Conservation (phyloP, 192 early-diverging fungal genomes). For the Coemansia sp. region DNA sequence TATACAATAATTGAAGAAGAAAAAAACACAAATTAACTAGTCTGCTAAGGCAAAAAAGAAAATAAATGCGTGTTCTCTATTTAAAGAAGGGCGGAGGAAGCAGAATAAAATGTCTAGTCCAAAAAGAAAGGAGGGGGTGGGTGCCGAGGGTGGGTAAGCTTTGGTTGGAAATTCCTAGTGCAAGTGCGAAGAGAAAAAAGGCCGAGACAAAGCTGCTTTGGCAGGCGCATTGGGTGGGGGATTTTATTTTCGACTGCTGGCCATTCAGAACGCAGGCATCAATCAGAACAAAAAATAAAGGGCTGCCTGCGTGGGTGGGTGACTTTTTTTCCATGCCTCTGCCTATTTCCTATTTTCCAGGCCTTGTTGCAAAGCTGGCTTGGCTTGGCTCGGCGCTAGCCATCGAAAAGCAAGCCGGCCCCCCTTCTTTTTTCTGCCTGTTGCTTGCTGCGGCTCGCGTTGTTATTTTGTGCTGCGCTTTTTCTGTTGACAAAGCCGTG, state of each 20-base stretch:
- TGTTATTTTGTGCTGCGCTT: background rate
- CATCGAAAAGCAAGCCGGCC: too few relatives aligned
- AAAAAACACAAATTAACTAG: constrained; percentile 8
- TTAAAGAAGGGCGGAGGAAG: constrained; percentile 5
- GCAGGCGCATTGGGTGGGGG: background rate
- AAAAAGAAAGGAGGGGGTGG: constrained; percentile 2
- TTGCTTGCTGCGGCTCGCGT: background rate
- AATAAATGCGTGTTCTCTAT: constrained; percentile 4
- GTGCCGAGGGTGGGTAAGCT: background rate
- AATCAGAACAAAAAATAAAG: background rate
- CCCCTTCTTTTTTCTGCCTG: background rate
- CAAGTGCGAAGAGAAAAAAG: constrained; percentile 4
- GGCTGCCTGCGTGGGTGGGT: too few relatives aligned
- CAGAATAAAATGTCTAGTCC: background rate
- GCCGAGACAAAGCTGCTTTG: constrained; percentile 6
- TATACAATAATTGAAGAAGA: background rate
- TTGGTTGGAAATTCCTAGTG: background rate
- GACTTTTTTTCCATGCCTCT: background rate
- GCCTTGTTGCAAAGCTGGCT: too few relatives aligned
- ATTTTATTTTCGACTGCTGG: constrained; percentile 2
- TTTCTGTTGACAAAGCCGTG: background rate
- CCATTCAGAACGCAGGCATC: background rate
- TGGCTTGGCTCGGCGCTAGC: too few relatives aligned
- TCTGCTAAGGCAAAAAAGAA: constrained; percentile 3
- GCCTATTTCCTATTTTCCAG: too few relatives aligned